Evolutionary conservation across 2,329 filamentous ascomycete species (phyloP).

Genomic region (Hypomyces rosellus): DNA sequence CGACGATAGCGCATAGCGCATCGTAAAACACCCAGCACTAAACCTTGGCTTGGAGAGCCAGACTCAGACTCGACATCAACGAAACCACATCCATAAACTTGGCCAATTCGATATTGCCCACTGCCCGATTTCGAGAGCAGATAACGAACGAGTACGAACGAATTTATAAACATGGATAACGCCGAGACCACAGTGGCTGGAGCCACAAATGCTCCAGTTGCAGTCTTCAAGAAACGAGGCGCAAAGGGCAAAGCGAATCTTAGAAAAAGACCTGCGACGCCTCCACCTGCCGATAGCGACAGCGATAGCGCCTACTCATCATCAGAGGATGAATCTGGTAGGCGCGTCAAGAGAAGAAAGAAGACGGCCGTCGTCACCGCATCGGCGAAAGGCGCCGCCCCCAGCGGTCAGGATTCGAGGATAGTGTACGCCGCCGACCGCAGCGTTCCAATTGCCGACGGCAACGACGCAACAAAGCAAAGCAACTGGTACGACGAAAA

Average conservation of each 20-base stretch:
- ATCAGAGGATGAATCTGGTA: slow-evolving; percentile 71
- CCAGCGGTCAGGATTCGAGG: slow-evolving; percentile 32
- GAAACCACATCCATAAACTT: no score
- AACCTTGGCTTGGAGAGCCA: no score
- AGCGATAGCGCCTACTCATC: slow-evolving; percentile 61
- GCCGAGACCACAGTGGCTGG: slow-evolving; percentile 16
- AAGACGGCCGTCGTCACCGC: slow-evolving; percentile 61
- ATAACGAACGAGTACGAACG: no score
- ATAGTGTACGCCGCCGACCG: slow-evolving; percentile 57
- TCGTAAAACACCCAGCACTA: no score
- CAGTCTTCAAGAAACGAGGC: slow-evolving; percentile 80
- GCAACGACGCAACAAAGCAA: slow-evolving; percentile 84
- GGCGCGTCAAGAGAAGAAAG: slow-evolving; percentile 70
- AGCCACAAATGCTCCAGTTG: slow-evolving; percentile 38
- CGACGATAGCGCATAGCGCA: no score
- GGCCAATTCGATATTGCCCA: no score
- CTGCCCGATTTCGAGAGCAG: no score
- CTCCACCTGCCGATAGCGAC: slow-evolving; percentile 59
- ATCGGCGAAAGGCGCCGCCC: slow-evolving; percentile 45
- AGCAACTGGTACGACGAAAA: slow-evolving; percentile 84
- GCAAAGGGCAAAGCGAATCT: slow-evolving; percentile 70
- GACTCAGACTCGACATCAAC: no score
- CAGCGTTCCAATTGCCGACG: slow-evolving; percentile 53
- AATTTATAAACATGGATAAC: not conserved
- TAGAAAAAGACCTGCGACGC: slow-evolving; percentile 74